Evolutionary conservation across 345 rosid genomes (phyloP).

Genomic region (Populus euphratica): DNA sequence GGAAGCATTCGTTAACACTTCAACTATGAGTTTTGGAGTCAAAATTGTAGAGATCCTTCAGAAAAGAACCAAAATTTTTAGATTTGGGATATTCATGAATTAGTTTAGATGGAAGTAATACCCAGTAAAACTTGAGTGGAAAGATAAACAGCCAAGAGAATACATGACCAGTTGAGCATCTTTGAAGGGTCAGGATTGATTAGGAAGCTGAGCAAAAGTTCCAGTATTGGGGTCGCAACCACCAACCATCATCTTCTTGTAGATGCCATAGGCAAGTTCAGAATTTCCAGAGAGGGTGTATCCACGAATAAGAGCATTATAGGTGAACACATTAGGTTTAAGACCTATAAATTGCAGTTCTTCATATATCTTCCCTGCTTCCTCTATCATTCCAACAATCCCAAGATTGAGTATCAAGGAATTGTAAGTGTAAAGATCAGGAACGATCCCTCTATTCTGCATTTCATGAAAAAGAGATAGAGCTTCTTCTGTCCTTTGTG

Average conservation of each 20-base stretch:
- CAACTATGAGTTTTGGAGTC: no score
- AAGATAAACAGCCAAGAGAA: slow-evolving; percentile 4
- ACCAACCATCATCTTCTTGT: slow-evolving; percentile 71
- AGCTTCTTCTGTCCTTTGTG: slow-evolving; percentile 62
- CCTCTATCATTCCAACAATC: slow-evolving; percentile 58
- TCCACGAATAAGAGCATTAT: slow-evolving; percentile 78
- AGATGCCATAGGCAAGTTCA: slow-evolving; percentile 65
- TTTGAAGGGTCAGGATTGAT: slow-evolving; percentile 24
- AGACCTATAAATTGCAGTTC: slow-evolving; percentile 62
- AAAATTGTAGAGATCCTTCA: no score
- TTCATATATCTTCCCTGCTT: slow-evolving; percentile 57
- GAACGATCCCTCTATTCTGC: slow-evolving; percentile 51
- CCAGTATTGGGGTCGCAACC: slow-evolving; percentile 81
- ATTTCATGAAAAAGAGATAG: slow-evolving; percentile 61
- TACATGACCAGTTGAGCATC: not conserved
- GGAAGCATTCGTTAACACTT: no score
- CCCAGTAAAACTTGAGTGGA: not conserved
- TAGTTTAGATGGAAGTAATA: slow-evolving; percentile 10
- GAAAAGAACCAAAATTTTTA: no score
- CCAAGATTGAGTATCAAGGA: slow-evolving; percentile 69
- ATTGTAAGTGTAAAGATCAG: slow-evolving; percentile 83
- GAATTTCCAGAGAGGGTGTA: slow-evolving; percentile 64
- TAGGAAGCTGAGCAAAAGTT: slow-evolving; percentile 88
- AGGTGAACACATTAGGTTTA: slow-evolving; percentile 78
- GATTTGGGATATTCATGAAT: no score